These are phyloP conservation scores for Botrytis fabae DNA, from an alignment of 2,329 filamentous ascomycete genomes.

Conservation along the genomic window DNA sequence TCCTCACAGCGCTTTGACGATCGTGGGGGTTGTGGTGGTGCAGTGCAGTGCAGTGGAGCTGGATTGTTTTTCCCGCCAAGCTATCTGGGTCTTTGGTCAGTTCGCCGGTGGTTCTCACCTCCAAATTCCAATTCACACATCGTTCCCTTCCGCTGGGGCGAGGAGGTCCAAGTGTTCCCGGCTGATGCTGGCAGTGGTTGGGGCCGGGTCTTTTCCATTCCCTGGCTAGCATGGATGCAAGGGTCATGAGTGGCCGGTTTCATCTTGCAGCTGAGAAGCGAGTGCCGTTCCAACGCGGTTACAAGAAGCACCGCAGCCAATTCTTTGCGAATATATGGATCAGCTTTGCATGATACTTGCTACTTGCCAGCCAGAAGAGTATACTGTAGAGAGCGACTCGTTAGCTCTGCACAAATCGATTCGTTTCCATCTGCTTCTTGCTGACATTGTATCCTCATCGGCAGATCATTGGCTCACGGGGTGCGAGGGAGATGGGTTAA, in stretches of 20 bases:
- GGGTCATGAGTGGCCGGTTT: constrained; percentile 11
- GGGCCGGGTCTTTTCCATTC: background rate
- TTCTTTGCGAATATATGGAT: background rate
- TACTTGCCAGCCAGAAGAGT: background rate
- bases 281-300: constrained; percentile 10
- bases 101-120: background rate
- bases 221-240: background rate
- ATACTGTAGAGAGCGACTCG: background rate
- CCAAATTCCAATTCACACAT: background rate
- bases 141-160: background rate
- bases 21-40: background rate
- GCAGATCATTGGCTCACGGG: background rate
- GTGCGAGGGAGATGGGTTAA: background rate
- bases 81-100: background rate
- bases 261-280: background rate
- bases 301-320: constrained; percentile 14
- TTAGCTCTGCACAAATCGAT: background rate
- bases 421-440: background rate
- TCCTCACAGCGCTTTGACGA: background rate
- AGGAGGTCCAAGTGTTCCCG: constrained; percentile 9
- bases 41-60: background rate
- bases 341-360: background rate
- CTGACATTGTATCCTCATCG: background rate
- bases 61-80: background rate
- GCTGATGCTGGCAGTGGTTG: background rate